These are phyloP conservation scores for Cordyceps fumosorosea DNA, from an alignment of 2,329 filamentous ascomycete genomes.

Conservation along the genomic window DNA sequence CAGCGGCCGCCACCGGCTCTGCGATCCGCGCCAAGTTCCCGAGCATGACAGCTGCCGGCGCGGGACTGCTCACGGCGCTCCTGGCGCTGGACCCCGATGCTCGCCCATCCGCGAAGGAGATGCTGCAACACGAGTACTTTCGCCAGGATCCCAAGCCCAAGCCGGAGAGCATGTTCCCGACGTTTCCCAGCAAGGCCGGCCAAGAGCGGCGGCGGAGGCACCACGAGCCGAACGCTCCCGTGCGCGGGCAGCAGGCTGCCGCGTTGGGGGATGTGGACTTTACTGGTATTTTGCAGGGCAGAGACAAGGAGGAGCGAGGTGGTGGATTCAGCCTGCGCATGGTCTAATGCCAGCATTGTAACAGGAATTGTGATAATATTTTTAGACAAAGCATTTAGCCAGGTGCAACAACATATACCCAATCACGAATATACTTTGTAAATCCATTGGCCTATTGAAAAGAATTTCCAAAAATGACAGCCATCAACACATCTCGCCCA, in stretches of 20 bases:
- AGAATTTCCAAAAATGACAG: not conserved
- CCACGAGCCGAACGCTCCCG: constrained; percentile 73
- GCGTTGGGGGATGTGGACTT: constrained; percentile 55
- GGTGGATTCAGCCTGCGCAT: constrained; percentile 62
- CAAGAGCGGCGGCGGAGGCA: constrained; percentile 72
- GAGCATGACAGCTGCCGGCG: constrained; percentile 69
- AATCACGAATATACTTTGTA: not conserved
- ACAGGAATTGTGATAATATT: not conserved
- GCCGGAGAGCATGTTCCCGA: constrained; percentile 87
- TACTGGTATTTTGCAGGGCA: constrained; percentile 62
- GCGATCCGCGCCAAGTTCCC: constrained; percentile 74
- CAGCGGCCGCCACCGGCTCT: constrained; percentile 30
- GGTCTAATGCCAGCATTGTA: constrained; percentile 24
- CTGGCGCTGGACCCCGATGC: constrained; percentile 67
- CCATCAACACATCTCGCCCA: not conserved
- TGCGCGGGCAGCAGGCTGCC: constrained; percentile 61
- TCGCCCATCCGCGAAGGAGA: constrained; percentile 64
- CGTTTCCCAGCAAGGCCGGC: constrained; percentile 90
- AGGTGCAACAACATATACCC: constrained; percentile 1
- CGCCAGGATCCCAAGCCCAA: constrained; percentile 84
- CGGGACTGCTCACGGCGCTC: constrained; percentile 60
- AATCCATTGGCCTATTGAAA: not conserved
- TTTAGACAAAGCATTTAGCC: not conserved
- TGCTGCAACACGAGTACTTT: constrained; percentile 80
- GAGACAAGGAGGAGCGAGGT: constrained; percentile 57